Evolutionary conservation across 257 asterid species (phyloP), one percentile per base, ranked within the genome.

Genomic region (Petrea volubilis): DNA sequence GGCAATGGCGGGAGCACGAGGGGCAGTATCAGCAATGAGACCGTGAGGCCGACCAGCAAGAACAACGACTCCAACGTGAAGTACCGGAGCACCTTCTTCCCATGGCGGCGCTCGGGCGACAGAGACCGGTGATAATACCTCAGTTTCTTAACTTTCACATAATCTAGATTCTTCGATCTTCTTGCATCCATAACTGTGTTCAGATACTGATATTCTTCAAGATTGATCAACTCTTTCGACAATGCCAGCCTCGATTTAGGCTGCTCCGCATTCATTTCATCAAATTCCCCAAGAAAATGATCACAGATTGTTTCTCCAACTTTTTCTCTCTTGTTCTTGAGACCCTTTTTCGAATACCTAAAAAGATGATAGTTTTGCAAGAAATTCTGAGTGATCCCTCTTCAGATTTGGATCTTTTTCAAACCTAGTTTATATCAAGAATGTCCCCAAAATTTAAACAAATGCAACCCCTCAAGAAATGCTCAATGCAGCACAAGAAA

Each of bases 1-100:
- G 97, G 97, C 57, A 87, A 53, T 7, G 96, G 95, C 29, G 97
- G 97, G 12, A 89, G 87, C 14, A 91, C 46, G 3, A 91, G 76
- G 0, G 97, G 97, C 78, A 91, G 59, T 0, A 91, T 70, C 79
- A 91, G 77, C 75, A 91, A 74, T 47, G 92, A 81, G 27, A 72
- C 91, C 5, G 95, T 81, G 13, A 91, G 78, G 64, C 94, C 81
- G 8, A 77, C 41, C 1, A 91, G 91, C 65, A 89, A 50, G n/a
- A 83, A 33, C 63, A 87, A 25, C 11, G 89, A 83, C 60, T 87
- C 91, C 36, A 72, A 61, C 24, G 92, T 77, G 82, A 88, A 82
- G 74, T 86, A 84, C 1, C 84, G 81, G 11, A 78, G 58, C 53
- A 81, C 69, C 34, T 66, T 79, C 20, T 72, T 78, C 1, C 86